A percentile compares a stretch with the other conserved stretches of the same genome.
Evolutionary conservation across 768 basidiomycete genomes (phyloP).

Genomic region (Omphalotus guepiniiformis): DNA sequence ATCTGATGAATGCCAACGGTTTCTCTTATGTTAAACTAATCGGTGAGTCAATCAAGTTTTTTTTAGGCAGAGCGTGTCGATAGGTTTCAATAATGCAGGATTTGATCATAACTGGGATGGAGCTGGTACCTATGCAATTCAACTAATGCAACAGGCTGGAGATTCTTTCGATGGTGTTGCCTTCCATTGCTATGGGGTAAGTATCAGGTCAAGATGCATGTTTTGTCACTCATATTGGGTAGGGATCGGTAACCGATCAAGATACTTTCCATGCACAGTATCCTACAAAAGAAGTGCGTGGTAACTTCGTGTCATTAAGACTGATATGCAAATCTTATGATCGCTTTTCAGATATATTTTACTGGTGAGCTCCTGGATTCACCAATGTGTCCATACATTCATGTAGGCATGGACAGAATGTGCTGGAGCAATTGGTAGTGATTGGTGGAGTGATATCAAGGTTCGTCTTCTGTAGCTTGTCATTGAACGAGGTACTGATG

Average conservation of each 20-base stretch:
- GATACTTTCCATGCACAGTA: conserved; percentile 37
- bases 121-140: conserved; percentile 38
- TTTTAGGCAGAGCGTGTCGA: background rate
- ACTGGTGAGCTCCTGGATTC: background rate
- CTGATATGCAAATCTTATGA: too few species aligned
- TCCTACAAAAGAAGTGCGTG: conserved; percentile 36
- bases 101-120: conserved; percentile 45
- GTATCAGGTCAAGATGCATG: too few species aligned
- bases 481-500: background rate
- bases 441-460: conserved; percentile 58
- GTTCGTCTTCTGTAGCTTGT: conserved; percentile 18
- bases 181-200: conserved; percentile 14
- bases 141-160: conserved; percentile 33
- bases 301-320: too few species aligned
- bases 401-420: conserved; percentile 33
- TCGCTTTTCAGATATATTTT: too few species aligned
- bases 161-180: conserved; percentile 41
- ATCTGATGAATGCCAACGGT: conserved; percentile 41
- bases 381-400: background rate
- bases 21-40: conserved; percentile 40
- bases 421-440: conserved; percentile 37
- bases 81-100: background rate
- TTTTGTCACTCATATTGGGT: too few species aligned
- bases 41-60: background rate
- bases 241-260: conserved; percentile 33